These are phyloP conservation scores for Cerrena zonata DNA, from an alignment of 1,284 basidiomycete genomes.

Conservation along the genomic window DNA sequence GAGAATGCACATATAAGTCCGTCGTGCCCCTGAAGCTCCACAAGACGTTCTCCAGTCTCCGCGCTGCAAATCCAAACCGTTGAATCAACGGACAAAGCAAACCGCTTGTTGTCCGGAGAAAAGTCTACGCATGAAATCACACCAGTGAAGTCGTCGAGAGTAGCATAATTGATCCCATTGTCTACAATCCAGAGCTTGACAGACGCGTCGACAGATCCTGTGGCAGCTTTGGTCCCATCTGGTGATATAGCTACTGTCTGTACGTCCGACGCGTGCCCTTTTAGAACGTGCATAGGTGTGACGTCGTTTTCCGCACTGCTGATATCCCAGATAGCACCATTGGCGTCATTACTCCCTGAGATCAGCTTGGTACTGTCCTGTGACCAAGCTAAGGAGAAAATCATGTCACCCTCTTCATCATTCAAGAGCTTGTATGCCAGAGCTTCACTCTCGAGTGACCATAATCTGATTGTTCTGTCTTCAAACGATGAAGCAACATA, in stretches of 20 bases:
- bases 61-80: conserved; percentile 7
- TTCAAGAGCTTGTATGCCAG: too few relatives aligned
- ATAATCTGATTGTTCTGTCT: too few relatives aligned
- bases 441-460: too few relatives aligned
- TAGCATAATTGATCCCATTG: neutral
- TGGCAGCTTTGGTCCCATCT: conserved; percentile 13
- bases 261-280: conserved; percentile 11
- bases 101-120: neutral
- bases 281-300: too few relatives aligned
- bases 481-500: too few relatives aligned
- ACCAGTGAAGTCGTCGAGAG: neutral
- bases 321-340: too few relatives aligned
- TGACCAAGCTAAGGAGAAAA: too few relatives aligned
- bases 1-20: conserved; percentile 9
- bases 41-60: neutral
- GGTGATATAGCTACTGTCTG: conserved; percentile 13
- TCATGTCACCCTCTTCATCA: too few relatives aligned
- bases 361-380: too few relatives aligned
- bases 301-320: too few relatives aligned
- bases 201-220: conserved; percentile 13
- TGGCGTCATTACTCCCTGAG: too few relatives aligned
- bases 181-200: conserved; percentile 14
- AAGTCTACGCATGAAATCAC: neutral
- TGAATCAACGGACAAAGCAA: neutral
- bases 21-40: conserved; percentile 5